phyloP scores from a whole-genome alignment of 176 grass and related monocot genomes.

The Carex littledalei region DNA sequence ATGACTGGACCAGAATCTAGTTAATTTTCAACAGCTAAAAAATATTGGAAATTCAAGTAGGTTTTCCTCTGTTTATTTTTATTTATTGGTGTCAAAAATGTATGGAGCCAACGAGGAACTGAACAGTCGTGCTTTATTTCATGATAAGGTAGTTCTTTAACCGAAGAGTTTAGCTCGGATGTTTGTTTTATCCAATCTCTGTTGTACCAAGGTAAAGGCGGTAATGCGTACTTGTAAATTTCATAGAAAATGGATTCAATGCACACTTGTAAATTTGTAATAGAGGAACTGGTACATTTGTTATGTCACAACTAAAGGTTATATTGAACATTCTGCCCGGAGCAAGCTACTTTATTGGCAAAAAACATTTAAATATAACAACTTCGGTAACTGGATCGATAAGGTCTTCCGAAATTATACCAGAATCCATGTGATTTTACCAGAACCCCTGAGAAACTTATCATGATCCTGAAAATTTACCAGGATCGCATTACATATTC shows the following conservation, averaged over 20 bases:
- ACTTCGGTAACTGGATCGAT: not conserved
- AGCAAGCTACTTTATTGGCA: not conserved
- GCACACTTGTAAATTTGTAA: no score
- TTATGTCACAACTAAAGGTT: not conserved
- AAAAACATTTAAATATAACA: not conserved
- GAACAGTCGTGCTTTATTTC: not conserved
- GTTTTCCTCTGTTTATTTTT: not conserved
- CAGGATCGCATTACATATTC: no score
- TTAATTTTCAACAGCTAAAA: no score
- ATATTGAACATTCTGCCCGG: not conserved
- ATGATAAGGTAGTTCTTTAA: not conserved
- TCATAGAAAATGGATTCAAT: no score
- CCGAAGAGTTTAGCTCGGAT: not conserved
- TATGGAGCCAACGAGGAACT: not conserved
- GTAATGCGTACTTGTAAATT: not conserved
- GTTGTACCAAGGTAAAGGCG: not conserved
- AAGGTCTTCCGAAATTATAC: not conserved
- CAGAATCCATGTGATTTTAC: no score
- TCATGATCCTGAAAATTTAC: no score
- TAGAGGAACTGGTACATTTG: not conserved
- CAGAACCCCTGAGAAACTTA: no score
- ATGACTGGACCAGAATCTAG: no score
- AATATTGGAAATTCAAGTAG: no score
- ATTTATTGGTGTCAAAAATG: not conserved
- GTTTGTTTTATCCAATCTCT: not conserved